phyloP scores from a whole-genome alignment of 73 alveolate species.

The Paramecium caudatum region DNA sequence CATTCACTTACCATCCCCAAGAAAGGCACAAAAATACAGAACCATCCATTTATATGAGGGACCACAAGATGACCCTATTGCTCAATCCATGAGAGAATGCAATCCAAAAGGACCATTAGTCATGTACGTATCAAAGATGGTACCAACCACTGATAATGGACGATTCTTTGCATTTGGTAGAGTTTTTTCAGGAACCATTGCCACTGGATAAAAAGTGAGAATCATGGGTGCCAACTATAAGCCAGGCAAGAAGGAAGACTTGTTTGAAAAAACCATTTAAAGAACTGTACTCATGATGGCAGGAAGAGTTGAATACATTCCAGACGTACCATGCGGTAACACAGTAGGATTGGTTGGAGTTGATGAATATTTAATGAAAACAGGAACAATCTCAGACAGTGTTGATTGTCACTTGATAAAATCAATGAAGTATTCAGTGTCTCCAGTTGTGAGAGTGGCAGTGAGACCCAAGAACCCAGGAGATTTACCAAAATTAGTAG shows the following conservation, averaged over 20 bases:
- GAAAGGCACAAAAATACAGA: slow-evolving; percentile 97
- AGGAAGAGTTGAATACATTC: slow-evolving; percentile 94
- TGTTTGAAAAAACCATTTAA: slow-evolving; percentile 94
- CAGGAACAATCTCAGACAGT: slow-evolving; percentile 98
- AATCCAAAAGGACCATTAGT: slow-evolving; percentile 99
- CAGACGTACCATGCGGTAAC: slow-evolving; percentile 99
- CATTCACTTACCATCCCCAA: slow-evolving; percentile 99
- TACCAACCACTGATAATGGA: slow-evolving; percentile 98
- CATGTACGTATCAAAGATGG: slow-evolving; percentile 99
- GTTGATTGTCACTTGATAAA: slow-evolving; percentile 96
- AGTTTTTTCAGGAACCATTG: slow-evolving; percentile 98
- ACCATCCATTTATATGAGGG: slow-evolving; percentile 99
- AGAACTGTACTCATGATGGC: slow-evolving; percentile 97
- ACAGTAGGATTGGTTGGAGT: slow-evolving; percentile 98
- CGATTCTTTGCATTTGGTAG: slow-evolving; percentile 99
- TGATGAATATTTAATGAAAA: slow-evolving; percentile 95
- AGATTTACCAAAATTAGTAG: slow-evolving; percentile 93
- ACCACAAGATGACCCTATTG: slow-evolving; percentile 98
- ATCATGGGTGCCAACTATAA: slow-evolving; percentile 99
- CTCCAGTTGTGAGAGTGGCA: slow-evolving; percentile 99
- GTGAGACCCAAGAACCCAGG: slow-evolving; percentile 96
- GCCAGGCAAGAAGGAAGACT: slow-evolving; percentile 98
- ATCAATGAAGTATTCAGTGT: slow-evolving; percentile 98
- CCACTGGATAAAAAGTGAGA: slow-evolving; percentile 98
- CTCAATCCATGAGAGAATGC: slow-evolving; percentile 95